Base-by-base conservation (phyloP, 23 red algal genomes). In the Agarophyton chilense region DNA sequence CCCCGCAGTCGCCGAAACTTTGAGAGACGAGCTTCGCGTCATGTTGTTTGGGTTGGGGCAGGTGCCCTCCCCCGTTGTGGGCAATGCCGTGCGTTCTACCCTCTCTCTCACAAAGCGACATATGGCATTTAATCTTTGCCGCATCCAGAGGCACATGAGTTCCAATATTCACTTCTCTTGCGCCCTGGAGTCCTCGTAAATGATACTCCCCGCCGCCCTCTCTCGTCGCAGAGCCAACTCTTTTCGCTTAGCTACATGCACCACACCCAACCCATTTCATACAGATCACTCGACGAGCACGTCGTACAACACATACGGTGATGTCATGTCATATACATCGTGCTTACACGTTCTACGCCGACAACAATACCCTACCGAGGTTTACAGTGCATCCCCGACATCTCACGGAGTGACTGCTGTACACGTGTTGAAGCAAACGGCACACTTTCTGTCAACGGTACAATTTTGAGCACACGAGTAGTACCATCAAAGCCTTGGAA, bases 1-100 rank as follows among this genome's bases (percentile, higher is more conserved):
- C 14, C 61, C 67, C 18, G 67, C 43, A 33, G 50, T 89, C 13
- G 85, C 43, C 2, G 52, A 43, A 19, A 53, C 24, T 18, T 52
- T 89, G 18, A 40, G 85, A 21, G 55, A 89, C 18, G 52, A 47
- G 1, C 55, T 89, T 28, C 68, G 85, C 14, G 53, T n/a, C 10
- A 51, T 72, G 46, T 46, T 89, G 51, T 79, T 89, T 89, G 55
- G 57, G 2, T 10, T 57, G 19, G 42, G 35, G 29, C 8, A 67
- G 39, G 29, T 68, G 2, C 54, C 57, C 36, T 57, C 54, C 34
- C 45, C 45, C 18, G 2, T 29, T 1, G 54, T 80, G 2, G 51
- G 36, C 22, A 58, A 14, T 0, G 76, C 26, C 10, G 50, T 80
- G 34, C 52, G 54, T 14, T 80, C 50, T 41, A 56, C 76, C 0